Conservation (phyloP, 306 rosid species). For the Medicago ruthenica region DNA sequence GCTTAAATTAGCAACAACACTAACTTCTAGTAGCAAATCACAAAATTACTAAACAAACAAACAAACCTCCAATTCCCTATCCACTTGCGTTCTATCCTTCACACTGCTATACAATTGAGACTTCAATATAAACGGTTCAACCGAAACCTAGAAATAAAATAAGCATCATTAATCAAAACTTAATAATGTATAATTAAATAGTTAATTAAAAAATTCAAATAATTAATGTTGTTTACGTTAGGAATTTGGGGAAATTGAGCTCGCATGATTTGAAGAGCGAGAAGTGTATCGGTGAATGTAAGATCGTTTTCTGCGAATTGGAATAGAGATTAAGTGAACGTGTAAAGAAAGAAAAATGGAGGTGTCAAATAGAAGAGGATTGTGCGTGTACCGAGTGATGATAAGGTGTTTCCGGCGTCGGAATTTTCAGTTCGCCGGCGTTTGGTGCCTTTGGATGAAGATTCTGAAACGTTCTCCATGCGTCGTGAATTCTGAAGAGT, state of each 20-base stretch:
- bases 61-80: conserved; percentile 89
- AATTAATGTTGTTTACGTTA: conserved; percentile 51
- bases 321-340: not conserved
- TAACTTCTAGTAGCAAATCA: not conserved
- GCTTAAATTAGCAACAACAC: not conserved
- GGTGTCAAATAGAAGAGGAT: not conserved
- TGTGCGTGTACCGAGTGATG: conserved; percentile 50
- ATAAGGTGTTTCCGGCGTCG: conserved; percentile 35
- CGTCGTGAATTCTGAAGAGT: not conserved
- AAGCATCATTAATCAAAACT: conserved; percentile 33
- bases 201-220: not conserved
- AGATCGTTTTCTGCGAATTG: conserved; percentile 74
- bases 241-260: conserved; percentile 78
- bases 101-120: conserved; percentile 95
- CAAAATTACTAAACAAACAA: conserved; percentile 26
- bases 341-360: conserved; percentile 4
- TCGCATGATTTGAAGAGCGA: conserved; percentile 92
- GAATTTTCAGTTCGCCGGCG: conserved; percentile 50
- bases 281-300: conserved; percentile 74
- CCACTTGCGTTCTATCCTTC: conserved; percentile 87
- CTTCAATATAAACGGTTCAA: conserved; percentile 80
- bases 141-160: conserved; percentile 56
- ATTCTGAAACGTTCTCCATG: conserved; percentile 51
- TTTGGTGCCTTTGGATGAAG: conserved; percentile 56
- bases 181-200: not conserved